phyloP scores from a whole-genome alignment of 176 grass and related monocot genomes.

The bread wheat (Triticum aestivum) region IWGSC_CS_RefSeq_v2.1 NC_057798.1:154253875-154254374 shows the following conservation, averaged over 20 bases:
- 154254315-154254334: background rate
- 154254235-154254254: background rate
- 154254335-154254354: background rate
- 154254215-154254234: background rate
- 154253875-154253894: background rate
- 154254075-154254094: too few species aligned
- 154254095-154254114: too few species aligned
- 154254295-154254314: background rate
- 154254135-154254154: too few species aligned
- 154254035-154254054: background rate
- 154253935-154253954: background rate
- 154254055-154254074: background rate
- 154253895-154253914: background rate
- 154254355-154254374: background rate
- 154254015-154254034: background rate
- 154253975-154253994: background rate
- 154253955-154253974: background rate
- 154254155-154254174: too few species aligned
- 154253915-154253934: background rate
- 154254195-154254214: background rate
- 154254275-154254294: background rate
- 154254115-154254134: too few species aligned
- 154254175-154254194: too few species aligned
- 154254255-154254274: background rate
- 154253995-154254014: background rate